These are phyloP conservation scores for Paramyrothecium roridum DNA, from an alignment of 2,329 filamentous ascomycete species.

Conservation along the genomic window DNA sequence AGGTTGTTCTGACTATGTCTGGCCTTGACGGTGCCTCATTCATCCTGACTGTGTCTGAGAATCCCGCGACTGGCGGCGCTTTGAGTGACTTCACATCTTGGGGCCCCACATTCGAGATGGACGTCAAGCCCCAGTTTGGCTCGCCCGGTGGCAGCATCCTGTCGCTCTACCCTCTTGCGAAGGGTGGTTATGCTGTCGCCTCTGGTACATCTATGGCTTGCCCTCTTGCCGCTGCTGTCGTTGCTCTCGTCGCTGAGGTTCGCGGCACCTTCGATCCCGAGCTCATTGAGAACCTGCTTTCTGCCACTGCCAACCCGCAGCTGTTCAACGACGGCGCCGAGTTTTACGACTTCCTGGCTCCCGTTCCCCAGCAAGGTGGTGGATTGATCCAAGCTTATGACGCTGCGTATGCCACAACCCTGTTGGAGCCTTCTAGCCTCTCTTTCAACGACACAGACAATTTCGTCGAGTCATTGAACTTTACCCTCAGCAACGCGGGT, in stretches of 20 bases:
- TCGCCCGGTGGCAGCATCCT: slow-evolving; percentile 56
- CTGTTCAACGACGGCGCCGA: slow-evolving; percentile 41
- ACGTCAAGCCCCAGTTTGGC: slow-evolving; percentile 54
- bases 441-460: slow-evolving; percentile 64
- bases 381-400: slow-evolving; percentile 60
- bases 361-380: slow-evolving; percentile 58
- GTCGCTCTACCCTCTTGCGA: slow-evolving; percentile 48
- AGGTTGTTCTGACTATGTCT: slow-evolving; percentile 41
- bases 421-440: slow-evolving; percentile 54
- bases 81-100: slow-evolving; percentile 53
- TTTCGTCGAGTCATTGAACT: slow-evolving; percentile 44
- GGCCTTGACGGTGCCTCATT: slow-evolving; percentile 32
- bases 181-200: slow-evolving; percentile 47
- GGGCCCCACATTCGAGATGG: slow-evolving; percentile 59
- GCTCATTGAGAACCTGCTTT: slow-evolving; percentile 45
- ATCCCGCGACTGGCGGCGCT: slow-evolving; percentile 46
- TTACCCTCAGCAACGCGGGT: slow-evolving; percentile 55
- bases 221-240: slow-evolving; percentile 51
- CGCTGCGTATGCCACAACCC: slow-evolving; percentile 50
- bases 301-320: slow-evolving; percentile 45
- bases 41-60: slow-evolving; percentile 30
- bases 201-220: slow-evolving; percentile 61
- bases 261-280: slow-evolving; percentile 49
- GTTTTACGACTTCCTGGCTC: slow-evolving; percentile 40
- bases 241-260: slow-evolving; percentile 50